phyloP scores from a whole-genome alignment of 23 red algal genomes.

The Gracilaria domingensis region DNA sequence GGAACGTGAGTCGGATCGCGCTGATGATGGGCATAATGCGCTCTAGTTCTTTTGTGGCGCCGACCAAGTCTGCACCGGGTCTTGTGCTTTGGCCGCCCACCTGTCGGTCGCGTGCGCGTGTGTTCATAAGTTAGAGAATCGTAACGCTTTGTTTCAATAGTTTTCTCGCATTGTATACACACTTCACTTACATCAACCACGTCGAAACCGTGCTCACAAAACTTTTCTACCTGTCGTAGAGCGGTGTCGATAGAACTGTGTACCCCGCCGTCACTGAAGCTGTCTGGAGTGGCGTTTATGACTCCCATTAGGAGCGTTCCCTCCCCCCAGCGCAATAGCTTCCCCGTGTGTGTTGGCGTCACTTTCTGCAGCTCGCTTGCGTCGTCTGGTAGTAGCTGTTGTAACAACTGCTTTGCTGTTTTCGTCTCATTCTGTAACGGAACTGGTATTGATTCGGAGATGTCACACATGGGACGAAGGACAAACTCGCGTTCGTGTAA shows the following conservation, averaged over 20 bases:
- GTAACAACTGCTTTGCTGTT: slow-evolving; percentile 12
- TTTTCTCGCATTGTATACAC: background rate
- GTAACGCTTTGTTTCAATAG: background rate
- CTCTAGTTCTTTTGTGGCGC: slow-evolving; percentile 44
- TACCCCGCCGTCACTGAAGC: slow-evolving; percentile 94
- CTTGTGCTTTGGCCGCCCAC: slow-evolving; percentile 93
- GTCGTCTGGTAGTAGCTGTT: slow-evolving; percentile 28
- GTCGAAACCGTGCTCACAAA: slow-evolving; percentile 60
- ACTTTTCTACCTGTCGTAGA: slow-evolving; percentile 59
- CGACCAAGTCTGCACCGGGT: slow-evolving; percentile 76
- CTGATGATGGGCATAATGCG: slow-evolving; percentile 81
- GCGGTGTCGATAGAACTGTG: slow-evolving; percentile 46
- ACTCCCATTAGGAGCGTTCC: slow-evolving; percentile 80
- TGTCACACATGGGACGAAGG: slow-evolving; percentile 75
- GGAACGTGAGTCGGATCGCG: slow-evolving; percentile 60
- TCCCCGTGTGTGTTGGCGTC: slow-evolving; percentile 48
- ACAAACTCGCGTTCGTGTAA: slow-evolving; percentile 91
- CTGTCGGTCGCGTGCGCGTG: background rate
- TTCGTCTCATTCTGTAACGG: slow-evolving; percentile 1
- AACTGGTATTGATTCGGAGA: slow-evolving; percentile 12
- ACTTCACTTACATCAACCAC: slow-evolving; percentile 69
- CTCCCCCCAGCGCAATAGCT: slow-evolving; percentile 39
- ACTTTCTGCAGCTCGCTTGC: slow-evolving; percentile 26
- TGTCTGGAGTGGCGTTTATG: slow-evolving; percentile 95
- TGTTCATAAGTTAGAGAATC: background rate